Evolutionary conservation across 371 early-diverging fungal genomes (phyloP), one percentile per base, ranked within the genome.

Genomic region (Rhizopus microsporus): DNA sequence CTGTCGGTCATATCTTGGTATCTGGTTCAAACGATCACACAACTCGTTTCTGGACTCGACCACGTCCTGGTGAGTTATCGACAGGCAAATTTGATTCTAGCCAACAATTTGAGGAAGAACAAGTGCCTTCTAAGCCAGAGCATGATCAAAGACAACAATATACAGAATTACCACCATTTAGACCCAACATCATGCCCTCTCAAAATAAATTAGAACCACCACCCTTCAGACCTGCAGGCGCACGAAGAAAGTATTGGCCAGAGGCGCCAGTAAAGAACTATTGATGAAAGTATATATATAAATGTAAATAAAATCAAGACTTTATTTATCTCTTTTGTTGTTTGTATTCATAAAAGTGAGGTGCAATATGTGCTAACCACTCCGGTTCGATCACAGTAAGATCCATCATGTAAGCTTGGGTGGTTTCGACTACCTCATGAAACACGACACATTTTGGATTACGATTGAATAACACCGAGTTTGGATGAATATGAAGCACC

Each of bases 41-140:
- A 0, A 96, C 98, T 0, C 88, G 96, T n/a, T 99, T 99, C 72
- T 99, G 99, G 99, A 92, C 95, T 16, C 79, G 99, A 33, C 90
- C 91, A 30, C 83, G 99, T 35, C 99, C 98, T 4, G 97, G 96
- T 39, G 97, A 98, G 48, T 66, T 76, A 17, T 72, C 71, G 38
- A 67, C 71, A 40, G 85, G 83, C 54, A 84, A 84, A 48, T 86
- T 83, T 35, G 81, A 84, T 48, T 79, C 83, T 8, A 80, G 81
- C 38, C 77, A 81, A 47, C 83, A 82, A 38, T 69, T 69, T 53
- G 73, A 74, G 0, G 84, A 84, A 38, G 82, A 85, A 45, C 39
- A 69, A 1, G 69, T 60, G 32, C 16, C 61, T 23, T 37, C 50
- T 3, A 60, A 56, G 29, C 16, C 38, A n/a, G 81, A 79, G 15